These are phyloP conservation scores for Irpex lacteus DNA, from an alignment of 1,284 basidiomycete species.

Conservation along the genomic window DNA sequence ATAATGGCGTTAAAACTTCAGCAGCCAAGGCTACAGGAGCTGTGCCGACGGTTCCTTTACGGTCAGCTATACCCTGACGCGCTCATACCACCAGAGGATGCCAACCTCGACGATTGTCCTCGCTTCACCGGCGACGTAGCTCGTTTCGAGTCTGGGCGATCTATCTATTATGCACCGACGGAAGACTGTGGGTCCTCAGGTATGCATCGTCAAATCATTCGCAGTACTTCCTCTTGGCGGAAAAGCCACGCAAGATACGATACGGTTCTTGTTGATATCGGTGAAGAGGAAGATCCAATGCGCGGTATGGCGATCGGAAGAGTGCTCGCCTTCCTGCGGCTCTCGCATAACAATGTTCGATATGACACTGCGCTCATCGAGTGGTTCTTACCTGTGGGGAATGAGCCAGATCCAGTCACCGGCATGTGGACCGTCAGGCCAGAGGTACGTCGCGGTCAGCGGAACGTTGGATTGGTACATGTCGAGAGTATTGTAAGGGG, in stretches of 20 bases:
- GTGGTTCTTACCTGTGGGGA: constrained; percentile 25
- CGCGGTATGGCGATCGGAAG: constrained; percentile 4
- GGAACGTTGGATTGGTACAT: not conserved
- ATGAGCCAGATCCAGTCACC: constrained; percentile 22
- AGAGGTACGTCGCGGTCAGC: constrained; percentile 13
- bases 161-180: constrained; percentile 28
- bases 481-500: constrained; percentile 8
- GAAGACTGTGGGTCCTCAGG: constrained; percentile 17
- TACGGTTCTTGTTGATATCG: not conserved
- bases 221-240: constrained; percentile 2
- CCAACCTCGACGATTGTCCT: not conserved
- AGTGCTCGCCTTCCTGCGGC: constrained; percentile 7
- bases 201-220: constrained; percentile 11
- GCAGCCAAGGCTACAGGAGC: not conserved
- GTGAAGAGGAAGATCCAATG: not conserved
- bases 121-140: constrained; percentile 12
- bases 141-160: constrained; percentile 27
- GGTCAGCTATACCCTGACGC: not conserved
- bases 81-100: not conserved
- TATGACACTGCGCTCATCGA: constrained; percentile 28
- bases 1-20: not conserved
- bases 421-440: constrained; percentile 33
- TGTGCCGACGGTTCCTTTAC: not conserved
- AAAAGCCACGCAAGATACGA: constrained; percentile 1
- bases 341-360: not conserved